Percentiles rank a stretch among this genome's conserved stretches.
phyloP scores from a whole-genome alignment of 805 yeast genomes.

The Yarrowia deformans region DNA sequence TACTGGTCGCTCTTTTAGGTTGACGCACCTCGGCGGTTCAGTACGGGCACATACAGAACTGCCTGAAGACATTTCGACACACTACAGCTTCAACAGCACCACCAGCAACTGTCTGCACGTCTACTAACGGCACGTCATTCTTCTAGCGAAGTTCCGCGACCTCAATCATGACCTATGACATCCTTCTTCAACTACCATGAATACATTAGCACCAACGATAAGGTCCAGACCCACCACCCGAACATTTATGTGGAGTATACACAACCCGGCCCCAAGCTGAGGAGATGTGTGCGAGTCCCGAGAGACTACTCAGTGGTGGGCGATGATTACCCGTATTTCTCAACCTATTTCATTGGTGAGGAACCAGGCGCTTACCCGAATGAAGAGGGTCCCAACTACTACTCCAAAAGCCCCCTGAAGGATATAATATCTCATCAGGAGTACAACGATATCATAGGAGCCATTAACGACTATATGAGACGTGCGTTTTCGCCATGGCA shows the following conservation, averaged over 20 bases:
- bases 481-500: conserved; percentile 37
- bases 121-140: not conserved
- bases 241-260: conserved; percentile 20
- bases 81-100: not conserved
- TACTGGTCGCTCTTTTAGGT: not conserved
- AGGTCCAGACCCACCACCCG: conserved; percentile 23
- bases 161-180: conserved; percentile 30
- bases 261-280: not conserved
- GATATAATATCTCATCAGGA: conserved; percentile 15
- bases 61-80: not conserved
- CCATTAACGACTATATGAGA: conserved; percentile 22
- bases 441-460: conserved; percentile 11
- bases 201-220: conserved; percentile 18
- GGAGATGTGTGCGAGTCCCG: conserved; percentile 20
- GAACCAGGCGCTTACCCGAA: conserved; percentile 33
- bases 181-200: conserved; percentile 39
- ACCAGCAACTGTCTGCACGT: not conserved
- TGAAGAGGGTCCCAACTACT: conserved; percentile 16
- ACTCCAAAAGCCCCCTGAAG: conserved; percentile 30
- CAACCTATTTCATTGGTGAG: conserved; percentile 25
- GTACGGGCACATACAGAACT: not conserved
- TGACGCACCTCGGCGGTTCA: not conserved
- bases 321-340: conserved; percentile 32
- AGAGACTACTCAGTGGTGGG: conserved; percentile 33
- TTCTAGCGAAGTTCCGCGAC: not conserved